Evolutionary conservation across 352 stramenopile genomes (phyloP).

Genomic region (Pythium dissimile): DNA sequence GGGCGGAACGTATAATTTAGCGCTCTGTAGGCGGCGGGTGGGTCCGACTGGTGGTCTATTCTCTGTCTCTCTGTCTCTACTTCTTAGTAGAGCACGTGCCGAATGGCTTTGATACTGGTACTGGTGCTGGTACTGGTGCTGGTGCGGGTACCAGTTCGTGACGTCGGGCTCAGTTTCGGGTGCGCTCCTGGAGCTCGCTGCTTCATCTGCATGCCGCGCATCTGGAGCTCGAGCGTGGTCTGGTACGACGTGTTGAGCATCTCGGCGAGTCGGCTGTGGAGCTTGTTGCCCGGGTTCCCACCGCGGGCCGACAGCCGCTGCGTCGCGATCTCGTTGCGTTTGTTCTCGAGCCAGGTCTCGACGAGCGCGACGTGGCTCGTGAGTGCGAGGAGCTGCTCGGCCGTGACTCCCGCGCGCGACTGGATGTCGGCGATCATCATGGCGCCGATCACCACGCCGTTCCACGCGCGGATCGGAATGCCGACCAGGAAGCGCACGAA

Average conservation of each 20-base stretch:
- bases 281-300: background rate
- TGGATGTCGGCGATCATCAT: conserved; percentile 53
- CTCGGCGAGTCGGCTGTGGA: conserved; percentile 20
- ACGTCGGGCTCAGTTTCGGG: background rate
- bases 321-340: conserved; percentile 1
- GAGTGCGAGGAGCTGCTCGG: background rate
- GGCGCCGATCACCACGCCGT: conserved; percentile 52
- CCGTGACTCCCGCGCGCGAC: conserved; percentile 25
- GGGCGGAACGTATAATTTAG: no score
- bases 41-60: no score
- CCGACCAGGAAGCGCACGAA: conserved; percentile 54
- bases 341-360: conserved; percentile 19
- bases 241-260: conserved; percentile 22
- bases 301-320: background rate
- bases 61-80: background rate
- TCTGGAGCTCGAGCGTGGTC: conserved; percentile 18
- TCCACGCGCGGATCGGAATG: conserved; percentile 39
- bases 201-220: conserved; percentile 19
- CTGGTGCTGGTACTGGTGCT: no score
- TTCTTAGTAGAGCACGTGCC: conserved; percentile 4
- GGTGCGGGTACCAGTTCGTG: no score
- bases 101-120: background rate
- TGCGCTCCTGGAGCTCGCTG: conserved; percentile 4
- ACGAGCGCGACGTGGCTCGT: conserved; percentile 8
- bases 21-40: no score